These are phyloP conservation scores for Salix purpurea DNA, from an alignment of 345 rosid species.

Conservation along the genomic window DNA sequence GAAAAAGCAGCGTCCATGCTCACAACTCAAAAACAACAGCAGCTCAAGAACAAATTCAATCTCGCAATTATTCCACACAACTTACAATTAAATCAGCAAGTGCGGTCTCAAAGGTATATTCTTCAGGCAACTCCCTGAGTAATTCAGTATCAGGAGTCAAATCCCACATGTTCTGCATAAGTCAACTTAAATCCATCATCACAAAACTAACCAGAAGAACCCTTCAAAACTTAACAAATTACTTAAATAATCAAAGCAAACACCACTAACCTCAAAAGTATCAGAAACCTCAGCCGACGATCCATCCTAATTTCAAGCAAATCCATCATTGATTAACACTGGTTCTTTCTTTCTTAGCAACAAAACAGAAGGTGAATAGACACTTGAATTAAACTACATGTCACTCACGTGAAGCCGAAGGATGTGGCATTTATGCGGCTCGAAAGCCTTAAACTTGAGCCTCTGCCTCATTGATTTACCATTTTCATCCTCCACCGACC, in stretches of 20 bases:
- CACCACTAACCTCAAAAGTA: slow-evolving; percentile 47
- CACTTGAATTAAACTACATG: not conserved
- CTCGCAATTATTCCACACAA: not conserved
- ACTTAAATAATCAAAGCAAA: not conserved
- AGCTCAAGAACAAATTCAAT: not conserved
- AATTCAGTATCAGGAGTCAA: slow-evolving; percentile 63
- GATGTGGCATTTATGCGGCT: slow-evolving; percentile 39
- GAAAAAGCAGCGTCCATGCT: slow-evolving; percentile 2
- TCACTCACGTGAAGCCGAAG: slow-evolving; percentile 49
- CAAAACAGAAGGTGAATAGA: not conserved
- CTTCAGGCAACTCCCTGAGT: slow-evolving; percentile 55
- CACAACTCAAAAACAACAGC: not conserved
- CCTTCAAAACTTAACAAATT: not conserved
- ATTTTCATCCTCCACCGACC: slow-evolving; percentile 32
- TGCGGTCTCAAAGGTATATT: slow-evolving; percentile 61
- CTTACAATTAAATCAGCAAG: slow-evolving; percentile 71
- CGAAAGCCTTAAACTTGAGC: slow-evolving; percentile 33
- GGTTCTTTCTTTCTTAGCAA: too few relatives aligned
- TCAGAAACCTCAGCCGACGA: slow-evolving; percentile 26
- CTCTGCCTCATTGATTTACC: slow-evolving; percentile 14
- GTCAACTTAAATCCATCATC: slow-evolving; percentile 3
- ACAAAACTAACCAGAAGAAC: not conserved
- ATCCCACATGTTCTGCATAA: slow-evolving; percentile 73
- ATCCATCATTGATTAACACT: not conserved
- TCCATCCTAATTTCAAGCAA: slow-evolving; percentile 49